Evolutionary conservation across 768 basidiomycete genomes (phyloP).

Genomic region (Tulasnella sp.): DNA sequence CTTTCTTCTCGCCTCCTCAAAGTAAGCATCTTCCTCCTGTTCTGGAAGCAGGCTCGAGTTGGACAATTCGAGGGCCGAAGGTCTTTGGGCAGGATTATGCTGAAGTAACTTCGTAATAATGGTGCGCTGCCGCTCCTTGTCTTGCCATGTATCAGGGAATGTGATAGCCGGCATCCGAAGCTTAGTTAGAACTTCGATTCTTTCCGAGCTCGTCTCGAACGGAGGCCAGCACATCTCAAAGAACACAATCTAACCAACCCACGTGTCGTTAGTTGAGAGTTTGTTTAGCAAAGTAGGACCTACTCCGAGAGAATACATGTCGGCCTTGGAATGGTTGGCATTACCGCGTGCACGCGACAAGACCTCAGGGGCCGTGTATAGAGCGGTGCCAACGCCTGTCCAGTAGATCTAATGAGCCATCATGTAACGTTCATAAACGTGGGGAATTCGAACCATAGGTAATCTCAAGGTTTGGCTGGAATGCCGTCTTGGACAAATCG

Average conservation of each 20-base stretch:
- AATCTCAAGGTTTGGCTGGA: conserved; percentile 57
- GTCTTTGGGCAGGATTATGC: conserved; percentile 74
- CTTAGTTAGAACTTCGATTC: conserved; percentile 76
- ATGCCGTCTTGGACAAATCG: conserved; percentile 52
- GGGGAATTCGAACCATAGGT: conserved; percentile 55
- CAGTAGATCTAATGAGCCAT: background rate
- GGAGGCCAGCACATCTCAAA: conserved; percentile 88
- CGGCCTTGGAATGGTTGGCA: conserved; percentile 75
- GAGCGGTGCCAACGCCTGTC: conserved; percentile 68
- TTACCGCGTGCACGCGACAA: conserved; percentile 52
- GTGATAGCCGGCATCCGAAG: conserved; percentile 66
- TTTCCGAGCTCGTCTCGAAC: conserved; percentile 78
- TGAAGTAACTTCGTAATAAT: conserved; percentile 78
- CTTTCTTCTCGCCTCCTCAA: conserved; percentile 69
- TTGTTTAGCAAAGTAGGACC: conserved; percentile 35
- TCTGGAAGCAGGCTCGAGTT: conserved; percentile 73
- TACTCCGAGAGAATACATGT: conserved; percentile 92
- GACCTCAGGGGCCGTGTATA: conserved; percentile 94
- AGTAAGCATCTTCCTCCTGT: conserved; percentile 78
- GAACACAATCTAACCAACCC: conserved; percentile 69
- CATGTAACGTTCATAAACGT: background rate
- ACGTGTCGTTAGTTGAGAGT: background rate
- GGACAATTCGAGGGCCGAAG: conserved; percentile 77
- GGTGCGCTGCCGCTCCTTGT: conserved; percentile 59
- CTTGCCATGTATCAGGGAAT: conserved; percentile 73